Conservation (phyloP, 1,139 yeast species). For the Candida frijolesensis region DNA sequence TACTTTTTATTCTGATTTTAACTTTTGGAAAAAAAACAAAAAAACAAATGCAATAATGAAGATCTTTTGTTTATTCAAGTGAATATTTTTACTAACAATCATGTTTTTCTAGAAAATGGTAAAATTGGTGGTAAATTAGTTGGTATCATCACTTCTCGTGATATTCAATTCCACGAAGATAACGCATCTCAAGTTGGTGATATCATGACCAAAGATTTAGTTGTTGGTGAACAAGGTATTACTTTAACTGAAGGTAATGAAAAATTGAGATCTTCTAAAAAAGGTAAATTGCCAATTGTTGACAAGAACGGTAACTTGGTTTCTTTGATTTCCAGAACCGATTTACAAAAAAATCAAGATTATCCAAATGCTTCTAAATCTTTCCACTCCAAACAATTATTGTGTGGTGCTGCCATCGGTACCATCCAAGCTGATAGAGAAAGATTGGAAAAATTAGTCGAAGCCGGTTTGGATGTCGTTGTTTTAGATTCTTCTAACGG, state of each 20-base stretch:
- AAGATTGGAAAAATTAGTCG: slow-evolving; percentile 82
- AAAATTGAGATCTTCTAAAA: slow-evolving; percentile 87
- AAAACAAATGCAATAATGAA: neutral
- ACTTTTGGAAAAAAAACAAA: neutral
- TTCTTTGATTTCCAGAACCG: slow-evolving; percentile 91
- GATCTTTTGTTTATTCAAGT: neutral
- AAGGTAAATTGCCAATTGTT: slow-evolving; percentile 95
- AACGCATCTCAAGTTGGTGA: slow-evolving; percentile 62
- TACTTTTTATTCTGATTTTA: slow-evolving; percentile 21
- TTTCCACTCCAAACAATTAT: slow-evolving; percentile 87
- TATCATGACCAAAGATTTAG: slow-evolving; percentile 87
- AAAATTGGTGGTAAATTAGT: slow-evolving; percentile 84
- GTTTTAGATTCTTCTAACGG: slow-evolving; percentile 97
- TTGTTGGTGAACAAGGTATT: slow-evolving; percentile 83
- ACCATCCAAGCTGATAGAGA: slow-evolving; percentile 86
- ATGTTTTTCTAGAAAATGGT: slow-evolving; percentile 64
- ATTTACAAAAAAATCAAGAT: slow-evolving; percentile 91
- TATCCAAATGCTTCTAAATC: slow-evolving; percentile 96
- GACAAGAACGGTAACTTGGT: slow-evolving; percentile 76
- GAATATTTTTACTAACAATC: slow-evolving; percentile 25
- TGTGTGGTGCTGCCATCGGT: slow-evolving; percentile 99
- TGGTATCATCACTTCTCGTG: slow-evolving; percentile 97
- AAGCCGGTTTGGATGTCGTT: slow-evolving; percentile 97
- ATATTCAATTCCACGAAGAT: slow-evolving; percentile 90
- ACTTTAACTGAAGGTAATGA: slow-evolving; percentile 85